phyloP scores from a whole-genome alignment of 2,329 filamentous ascomycete genomes.

The Fusarium lyarnte region DNA sequence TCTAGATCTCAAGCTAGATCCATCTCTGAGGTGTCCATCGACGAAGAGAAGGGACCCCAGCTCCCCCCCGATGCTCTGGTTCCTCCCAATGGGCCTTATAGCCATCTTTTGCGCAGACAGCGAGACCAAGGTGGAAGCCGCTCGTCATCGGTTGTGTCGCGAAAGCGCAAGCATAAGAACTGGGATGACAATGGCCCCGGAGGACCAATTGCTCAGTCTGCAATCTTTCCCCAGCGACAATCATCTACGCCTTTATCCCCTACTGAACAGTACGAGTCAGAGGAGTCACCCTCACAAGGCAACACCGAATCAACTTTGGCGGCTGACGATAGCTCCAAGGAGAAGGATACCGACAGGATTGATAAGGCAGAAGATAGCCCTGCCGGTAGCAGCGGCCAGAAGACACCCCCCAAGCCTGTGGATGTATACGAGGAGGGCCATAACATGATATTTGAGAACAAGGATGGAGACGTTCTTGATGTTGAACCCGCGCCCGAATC shows the following conservation, averaged over 20 bases:
- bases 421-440: conserved; percentile 85
- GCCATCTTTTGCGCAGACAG: conserved; percentile 80
- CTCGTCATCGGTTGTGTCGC: conserved; percentile 67
- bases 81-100: conserved; percentile 66
- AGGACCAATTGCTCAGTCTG: conserved; percentile 88
- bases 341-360: conserved; percentile 43
- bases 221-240: conserved; percentile 76
- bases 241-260: conserved; percentile 36
- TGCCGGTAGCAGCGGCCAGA: conserved; percentile 23
- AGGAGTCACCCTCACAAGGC: conserved; percentile 45
- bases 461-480: conserved; percentile 85
- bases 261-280: conserved; percentile 41
- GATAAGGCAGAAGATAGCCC: conserved; percentile 38
- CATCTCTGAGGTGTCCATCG: conserved; percentile 80
- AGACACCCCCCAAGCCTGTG: conserved; percentile 50
- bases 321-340: conserved; percentile 47
- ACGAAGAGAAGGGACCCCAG: conserved; percentile 68
- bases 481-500: conserved; percentile 56
- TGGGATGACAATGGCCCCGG: conserved; percentile 81
- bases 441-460: conserved; percentile 82
- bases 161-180: conserved; percentile 71
- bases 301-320: conserved; percentile 48
- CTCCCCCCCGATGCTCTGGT: conserved; percentile 77
- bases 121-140: conserved; percentile 77
- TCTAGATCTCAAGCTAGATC: conserved; percentile 85